A percentile compares a stretch with the other conserved stretches of the same genome.
These are phyloP conservation scores for Anthracocystis walkeri DNA, from an alignment of 1,284 basidiomycete genomes.

Conservation along the genomic window DNA sequence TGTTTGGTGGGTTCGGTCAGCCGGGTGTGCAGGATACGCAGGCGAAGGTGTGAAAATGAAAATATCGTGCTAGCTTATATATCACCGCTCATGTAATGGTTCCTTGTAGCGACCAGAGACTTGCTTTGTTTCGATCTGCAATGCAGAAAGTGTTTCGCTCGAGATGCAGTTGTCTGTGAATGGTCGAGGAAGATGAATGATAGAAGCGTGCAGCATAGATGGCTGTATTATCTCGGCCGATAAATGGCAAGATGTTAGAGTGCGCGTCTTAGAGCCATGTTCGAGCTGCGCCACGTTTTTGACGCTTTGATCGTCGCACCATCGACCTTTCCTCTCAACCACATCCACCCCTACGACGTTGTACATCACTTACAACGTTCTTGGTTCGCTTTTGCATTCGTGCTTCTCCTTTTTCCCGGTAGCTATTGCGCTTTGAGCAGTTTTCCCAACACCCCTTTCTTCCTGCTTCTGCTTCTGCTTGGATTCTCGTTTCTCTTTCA, in stretches of 20 bases:
- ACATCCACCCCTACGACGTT: constrained; percentile 28
- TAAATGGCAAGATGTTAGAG: neutral
- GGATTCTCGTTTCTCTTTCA: too few species aligned
- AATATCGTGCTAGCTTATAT: neutral
- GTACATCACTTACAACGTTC: constrained; percentile 15
- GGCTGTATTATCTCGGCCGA: neutral
- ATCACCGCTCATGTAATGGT: constrained; percentile 5
- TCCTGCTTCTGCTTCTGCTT: neutral
- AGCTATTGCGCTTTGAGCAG: constrained; percentile 8
- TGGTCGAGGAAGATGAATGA: neutral
- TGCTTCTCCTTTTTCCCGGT: constrained; percentile 16
- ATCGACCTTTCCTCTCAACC: constrained; percentile 17
- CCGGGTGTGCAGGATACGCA: constrained; percentile 17
- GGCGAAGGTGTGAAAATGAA: constrained; percentile 5
- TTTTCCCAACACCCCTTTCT: neutral
- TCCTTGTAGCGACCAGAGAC: neutral
- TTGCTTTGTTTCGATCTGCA: neutral
- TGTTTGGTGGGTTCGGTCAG: constrained; percentile 20
- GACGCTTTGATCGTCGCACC: neutral
- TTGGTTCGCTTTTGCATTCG: constrained; percentile 20
- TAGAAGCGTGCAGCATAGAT: neutral
- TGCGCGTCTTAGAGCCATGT: neutral
- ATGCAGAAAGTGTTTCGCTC: neutral
- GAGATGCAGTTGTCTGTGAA: neutral
- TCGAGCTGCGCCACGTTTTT: neutral